Conservation (phyloP, 2,329 filamentous ascomycete species). For the Pestalotiopsis fici region DNA sequence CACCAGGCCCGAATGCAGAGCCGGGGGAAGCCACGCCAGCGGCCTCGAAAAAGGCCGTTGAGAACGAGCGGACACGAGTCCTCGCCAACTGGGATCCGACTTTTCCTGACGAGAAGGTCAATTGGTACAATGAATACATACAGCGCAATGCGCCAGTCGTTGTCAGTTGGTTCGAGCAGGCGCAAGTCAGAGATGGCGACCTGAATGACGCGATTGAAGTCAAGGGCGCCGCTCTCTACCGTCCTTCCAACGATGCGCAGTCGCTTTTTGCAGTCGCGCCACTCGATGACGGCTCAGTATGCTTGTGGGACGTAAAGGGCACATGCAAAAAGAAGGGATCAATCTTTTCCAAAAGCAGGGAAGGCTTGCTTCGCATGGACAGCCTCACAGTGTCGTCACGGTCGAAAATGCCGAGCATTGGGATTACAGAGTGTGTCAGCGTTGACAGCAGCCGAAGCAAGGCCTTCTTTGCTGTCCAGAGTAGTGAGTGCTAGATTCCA, state of each 20-base stretch:
- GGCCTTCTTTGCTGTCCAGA: slow-evolving; percentile 80
- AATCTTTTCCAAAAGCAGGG: slow-evolving; percentile 65
- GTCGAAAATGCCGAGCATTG: slow-evolving; percentile 69
- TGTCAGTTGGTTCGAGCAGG: slow-evolving; percentile 75
- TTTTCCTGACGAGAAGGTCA: slow-evolving; percentile 69
- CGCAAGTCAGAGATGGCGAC: slow-evolving; percentile 43
- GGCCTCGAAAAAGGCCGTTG: slow-evolving; percentile 24
- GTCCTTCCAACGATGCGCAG: slow-evolving; percentile 50
- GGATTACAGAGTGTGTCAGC: slow-evolving; percentile 79
- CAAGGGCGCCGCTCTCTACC: slow-evolving; percentile 71
- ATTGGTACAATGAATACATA: slow-evolving; percentile 90
- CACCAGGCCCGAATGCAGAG: slow-evolving; percentile 22
- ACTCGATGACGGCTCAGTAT: slow-evolving; percentile 84
- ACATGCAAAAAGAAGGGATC: slow-evolving; percentile 56
- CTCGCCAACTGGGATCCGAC: slow-evolving; percentile 83
- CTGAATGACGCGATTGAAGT: slow-evolving; percentile 60
- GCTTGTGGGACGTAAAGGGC: slow-evolving; percentile 76
- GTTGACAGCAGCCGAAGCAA: slow-evolving; percentile 68
- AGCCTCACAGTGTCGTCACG: slow-evolving; percentile 44
- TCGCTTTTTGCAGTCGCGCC: slow-evolving; percentile 69
- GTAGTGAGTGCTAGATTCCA: slow-evolving; percentile 47
- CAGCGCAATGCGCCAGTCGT: slow-evolving; percentile 75
- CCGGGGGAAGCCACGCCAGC: slow-evolving; percentile 23
- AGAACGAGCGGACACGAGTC: slow-evolving; percentile 52
- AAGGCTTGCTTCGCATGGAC: slow-evolving; percentile 67